Base-by-base conservation (phyloP, 352 stramenopile genomes). In the Phytophthora sp. region DNA sequence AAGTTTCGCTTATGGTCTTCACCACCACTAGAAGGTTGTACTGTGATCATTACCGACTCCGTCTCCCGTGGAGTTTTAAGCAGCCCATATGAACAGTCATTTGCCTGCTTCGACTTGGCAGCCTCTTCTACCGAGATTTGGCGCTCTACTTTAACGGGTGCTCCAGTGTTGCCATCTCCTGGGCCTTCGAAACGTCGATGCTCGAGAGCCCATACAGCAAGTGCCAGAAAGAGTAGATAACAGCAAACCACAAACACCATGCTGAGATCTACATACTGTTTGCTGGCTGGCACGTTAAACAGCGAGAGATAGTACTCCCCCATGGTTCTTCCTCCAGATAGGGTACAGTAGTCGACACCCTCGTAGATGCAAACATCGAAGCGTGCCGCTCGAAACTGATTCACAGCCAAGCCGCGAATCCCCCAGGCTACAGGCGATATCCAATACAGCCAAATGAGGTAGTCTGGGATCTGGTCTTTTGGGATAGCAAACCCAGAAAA, bases 401-500 rank as follows among this genome's bases (percentile, higher is more conserved):
- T 82, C 15, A 86, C 58, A 21, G 57, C 48, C 3, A 73, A 35
- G 39, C 63, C 48, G 5, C 63, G 58, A 46, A 77, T 62, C 28
- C 59, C 43, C 76, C 76, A 62, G 12, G 72, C 55, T 6, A 89
- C 62, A 0, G 80, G 82, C 17, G 78, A 79, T 1, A 66, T 55
- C 62, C 69, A 89, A 43, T 78, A 78, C 13, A 78, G 46, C 69
- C 69, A 78, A 54, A 76, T 68, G 20, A 78, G 51, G 20, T 76
- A 79, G 46, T 79, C 41, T 4, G 79, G 80, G 34, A 90, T 78
- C 23, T 79, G 50, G 41, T 79, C 50, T 43, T 77, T 75, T 12
- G 79, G 59, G 27, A 87, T 80, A 8, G 79, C 57, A 27, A 84
- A 88, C 2, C 78, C 79, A 0, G 65, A 71, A 34, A 83, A 88